Base-by-base conservation (phyloP, 2,329 filamentous ascomycete species). In the Ophiostoma himal-ulmi region DNA sequence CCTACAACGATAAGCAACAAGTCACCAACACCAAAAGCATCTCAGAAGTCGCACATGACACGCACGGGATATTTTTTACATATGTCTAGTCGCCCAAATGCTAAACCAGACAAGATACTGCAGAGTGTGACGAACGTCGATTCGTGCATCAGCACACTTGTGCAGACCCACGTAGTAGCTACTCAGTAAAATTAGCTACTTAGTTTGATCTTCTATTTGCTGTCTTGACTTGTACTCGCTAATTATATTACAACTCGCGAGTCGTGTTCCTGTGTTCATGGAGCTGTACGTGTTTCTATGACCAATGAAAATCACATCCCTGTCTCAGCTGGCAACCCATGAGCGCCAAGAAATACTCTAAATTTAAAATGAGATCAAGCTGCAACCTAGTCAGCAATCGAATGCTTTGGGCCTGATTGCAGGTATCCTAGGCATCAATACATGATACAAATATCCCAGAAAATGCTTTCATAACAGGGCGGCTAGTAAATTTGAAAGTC, bases 251-350 rank as follows among this genome's bases (percentile, higher is more conserved):
- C 44, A 20, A 6, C 10, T 57, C 52, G 3, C 52, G 52, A 57
- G 52, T 57, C 52, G 52, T 26, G n/a, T 14, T 48, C 44, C 44
- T 48, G 44, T 48, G n/a, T 48, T 48, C 48, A 22, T 26, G 10
- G n/a, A 57, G n/a, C 20, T 57, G 52, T 57, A 17, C 44, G 11
- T 22, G 52, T 64, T 64, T 64, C 60, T 64, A 64, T 64, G 60
- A 64, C 60, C 60, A 64, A 64, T 64, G 60, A 30, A 37, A 64
- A 36, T 20, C 34, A 37, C 26, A 37, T 57, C 52, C 52, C 60
- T 37, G 60, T 37, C 60, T 64, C 60, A 20, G 5, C 60, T 37
- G 30, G 26, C 60, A 37, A 26, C 13, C 52, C 22, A 34, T 64
- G 37, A 34, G 60, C 60, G 30, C 26, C 26, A 64, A 64, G 60